Percentiles rank a stretch among this genome's conserved stretches.
These are phyloP conservation scores for Trichophyton rubrum DNA, from an alignment of 2,329 filamentous ascomycete genomes.

Conservation along the genomic window DNA sequence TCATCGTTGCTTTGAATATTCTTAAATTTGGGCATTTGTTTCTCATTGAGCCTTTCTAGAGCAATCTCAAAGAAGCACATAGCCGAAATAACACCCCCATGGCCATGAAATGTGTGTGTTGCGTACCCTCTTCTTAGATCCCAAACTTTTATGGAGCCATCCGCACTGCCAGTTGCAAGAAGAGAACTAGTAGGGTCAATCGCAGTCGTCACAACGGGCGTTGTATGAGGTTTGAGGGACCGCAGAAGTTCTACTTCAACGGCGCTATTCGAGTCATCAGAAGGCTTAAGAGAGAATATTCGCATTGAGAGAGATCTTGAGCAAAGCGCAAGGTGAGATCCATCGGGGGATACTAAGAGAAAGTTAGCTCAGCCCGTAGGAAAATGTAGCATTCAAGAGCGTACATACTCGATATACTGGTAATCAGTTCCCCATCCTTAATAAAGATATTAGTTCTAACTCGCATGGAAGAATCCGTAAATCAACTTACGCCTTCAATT, in stretches of 20 bases:
- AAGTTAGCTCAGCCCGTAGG: slow-evolving; percentile 8
- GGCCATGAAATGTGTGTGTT: slow-evolving; percentile 90
- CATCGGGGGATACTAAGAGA: slow-evolving; percentile 64
- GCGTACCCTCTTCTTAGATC: slow-evolving; percentile 81
- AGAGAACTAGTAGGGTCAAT: slow-evolving; percentile 80
- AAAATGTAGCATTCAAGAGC: slow-evolving; percentile 1
- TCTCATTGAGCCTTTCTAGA: neutral
- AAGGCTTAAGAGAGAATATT: slow-evolving; percentile 61
- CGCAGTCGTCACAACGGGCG: slow-evolving; percentile 75
- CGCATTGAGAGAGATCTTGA: slow-evolving; percentile 94
- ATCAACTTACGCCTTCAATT: slow-evolving; percentile 64
- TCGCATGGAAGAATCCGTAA: slow-evolving; percentile 3
- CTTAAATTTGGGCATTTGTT: slow-evolving; percentile 11
- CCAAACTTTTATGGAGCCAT: slow-evolving; percentile 93
- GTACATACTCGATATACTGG: slow-evolving; percentile 33
- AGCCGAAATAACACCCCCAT: slow-evolving; percentile 81
- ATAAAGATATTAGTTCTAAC: neutral
- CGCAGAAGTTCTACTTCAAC: slow-evolving; percentile 58
- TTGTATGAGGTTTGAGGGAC: slow-evolving; percentile 77
- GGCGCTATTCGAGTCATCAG: slow-evolving; percentile 41
- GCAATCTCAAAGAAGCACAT: slow-evolving; percentile 79
- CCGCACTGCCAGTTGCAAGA: slow-evolving; percentile 81
- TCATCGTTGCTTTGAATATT: slow-evolving; percentile 32
- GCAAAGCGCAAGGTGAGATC: slow-evolving; percentile 77
- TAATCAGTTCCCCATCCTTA: slow-evolving; percentile 51